Percentiles rank a stretch among this genome's conserved stretches.
These are phyloP conservation scores for Neurospora sp. DNA, from an alignment of 495 filamentous ascomycete species.

Conservation along the genomic window DNA sequence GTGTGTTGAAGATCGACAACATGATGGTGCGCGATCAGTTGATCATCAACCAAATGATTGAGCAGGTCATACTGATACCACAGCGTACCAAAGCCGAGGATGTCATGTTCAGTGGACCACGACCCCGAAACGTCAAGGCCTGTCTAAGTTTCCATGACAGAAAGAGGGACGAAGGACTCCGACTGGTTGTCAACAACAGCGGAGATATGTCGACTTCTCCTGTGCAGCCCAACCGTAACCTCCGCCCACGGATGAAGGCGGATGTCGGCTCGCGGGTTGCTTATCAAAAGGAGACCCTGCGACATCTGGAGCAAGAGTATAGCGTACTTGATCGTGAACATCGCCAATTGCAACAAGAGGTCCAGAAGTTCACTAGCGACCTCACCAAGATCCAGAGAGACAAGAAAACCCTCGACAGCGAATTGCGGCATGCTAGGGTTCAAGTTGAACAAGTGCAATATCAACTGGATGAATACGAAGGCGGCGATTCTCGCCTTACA, in stretches of 20 bases:
- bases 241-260: conserved; percentile 66
- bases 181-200: conserved; percentile 42
- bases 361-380: conserved; percentile 49
- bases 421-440: conserved; percentile 16
- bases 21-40: conserved; percentile 66
- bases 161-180: conserved; percentile 51
- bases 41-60: conserved; percentile 72
- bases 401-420: conserved; percentile 12
- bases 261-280: conserved; percentile 60
- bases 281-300: conserved; percentile 34
- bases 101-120: conserved; percentile 55
- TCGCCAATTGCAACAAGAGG: conserved; percentile 41
- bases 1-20: conserved; percentile 74
- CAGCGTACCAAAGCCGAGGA: conserved; percentile 52
- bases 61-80: conserved; percentile 74
- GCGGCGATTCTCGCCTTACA: conserved; percentile 28
- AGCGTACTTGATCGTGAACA: conserved; percentile 23
- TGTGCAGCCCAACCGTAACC: conserved; percentile 16
- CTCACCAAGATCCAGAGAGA: conserved; percentile 44
- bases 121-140: conserved; percentile 58
- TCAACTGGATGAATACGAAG: conserved; percentile 35
- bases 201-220: conserved; percentile 30
- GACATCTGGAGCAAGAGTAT: conserved; percentile 36
- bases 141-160: conserved; percentile 55
- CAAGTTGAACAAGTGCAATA: conserved; percentile 18